Evolutionary conservation across 768 basidiomycete species (phyloP), one percentile per base, ranked within the genome.

Genomic region (Phaeolepiota aurea): DNA sequence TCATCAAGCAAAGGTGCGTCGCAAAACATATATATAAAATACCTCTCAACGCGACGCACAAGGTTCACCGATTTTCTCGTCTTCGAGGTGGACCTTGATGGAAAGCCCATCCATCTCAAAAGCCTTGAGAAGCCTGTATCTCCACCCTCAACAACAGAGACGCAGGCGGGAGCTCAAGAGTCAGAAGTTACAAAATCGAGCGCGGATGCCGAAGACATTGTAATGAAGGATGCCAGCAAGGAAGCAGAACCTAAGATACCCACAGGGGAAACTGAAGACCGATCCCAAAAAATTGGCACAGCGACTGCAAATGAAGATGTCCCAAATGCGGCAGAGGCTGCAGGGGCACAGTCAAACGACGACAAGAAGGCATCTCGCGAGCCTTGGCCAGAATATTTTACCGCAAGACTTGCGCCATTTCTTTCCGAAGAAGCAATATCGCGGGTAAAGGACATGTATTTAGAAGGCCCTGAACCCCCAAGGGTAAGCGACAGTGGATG

Each of bases 31-130:
- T 21, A 37, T 4, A 16, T 19, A 35, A 14, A 15, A 7, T 35
- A 35, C 18, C 9, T 5, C 18, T 35, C 28, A 19, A 19, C 18
- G 9, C 7, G 16, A 7, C 7, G 13, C 30, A 19, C 31, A 54
- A 96, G 93, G 53, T 98, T 98, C 59, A 94, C 94, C 30, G 96
- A 99, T 61, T 99, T 99, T 56, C 52, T 98, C 52, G 96, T 99
- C 14, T 85, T 74, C 52, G 96, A 99, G 63, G 82, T 99, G 21
- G 81, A 87, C 53, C 72, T 79, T 44, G 81, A 88, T 48, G 74
- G 82, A 32, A 77, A 86, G 47, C 82, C 88, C 5, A 64, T 96
- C 13, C 84, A 87, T 54, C 54, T 99, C 22, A 88, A 87, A 56
- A 76, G 79, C 40, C 72, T 98, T 28, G 74, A 65, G 23, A 79